Base-by-base conservation (phyloP, 371 early-diverging fungal species). In the Mucor ambiguus region DNA sequence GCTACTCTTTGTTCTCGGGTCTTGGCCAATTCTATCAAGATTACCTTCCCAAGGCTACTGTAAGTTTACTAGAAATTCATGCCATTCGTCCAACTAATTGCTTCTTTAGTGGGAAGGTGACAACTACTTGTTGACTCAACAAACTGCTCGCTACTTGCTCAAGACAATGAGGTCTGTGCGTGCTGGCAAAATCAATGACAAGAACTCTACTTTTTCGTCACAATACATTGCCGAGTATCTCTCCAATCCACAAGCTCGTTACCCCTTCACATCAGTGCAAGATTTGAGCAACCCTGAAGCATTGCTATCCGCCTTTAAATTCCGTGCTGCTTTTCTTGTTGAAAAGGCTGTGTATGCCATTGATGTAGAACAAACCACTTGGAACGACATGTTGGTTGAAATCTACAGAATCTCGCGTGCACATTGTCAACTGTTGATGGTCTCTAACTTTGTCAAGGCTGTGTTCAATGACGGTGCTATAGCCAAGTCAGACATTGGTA, bases 1-100 rank as follows among this genome's bases (percentile, higher is more conserved):
- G 95, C 4, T 96, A 89, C 71, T 88, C 90, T 29, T 70, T 86
- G 52, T 91, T 89, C 77, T 90, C 90, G n/a, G 94, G 95, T 0
- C 77, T 96, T 20, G 86, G 89, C 18, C 80, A 87, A 48, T 85
- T 92, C 67, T 88, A 89, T 62, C 89, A 84, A 73, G 88, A 91
- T 61, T 82, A 86, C 66, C 80, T 94, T 56, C 91, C 94, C 4
- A 89, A 90, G 64, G 90, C 86, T 32, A 93, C 92, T 37, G 82
- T 82, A 73, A 71, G 74, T 49, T 5, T 8, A 11, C 24, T 20
- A 9, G 11, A 28, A 26, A 16, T 6, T 5, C 3, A 29, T 46
- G n/a, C 4, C 20, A 2, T 16, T n/a, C 20, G 1, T 29, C 63
- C 49, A 24, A n/a, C 37, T 41, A 37, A 33, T 29, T 5, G 30